Conservation (phyloP, 2,329 filamentous ascomycete genomes). For the Ramichloridium luteum region DNA sequence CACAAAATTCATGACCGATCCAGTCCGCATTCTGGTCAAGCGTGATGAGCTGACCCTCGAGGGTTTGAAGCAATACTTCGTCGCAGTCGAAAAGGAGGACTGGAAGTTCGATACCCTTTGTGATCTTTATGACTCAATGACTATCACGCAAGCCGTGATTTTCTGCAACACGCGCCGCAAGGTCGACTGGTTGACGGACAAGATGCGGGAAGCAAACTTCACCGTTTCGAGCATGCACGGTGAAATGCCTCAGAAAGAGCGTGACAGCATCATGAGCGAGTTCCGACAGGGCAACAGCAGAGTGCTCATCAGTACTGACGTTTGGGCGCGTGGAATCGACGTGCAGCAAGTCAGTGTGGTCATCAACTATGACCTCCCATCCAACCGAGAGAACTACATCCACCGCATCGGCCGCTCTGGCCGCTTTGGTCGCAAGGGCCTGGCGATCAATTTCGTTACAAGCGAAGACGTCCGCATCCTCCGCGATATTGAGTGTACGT, state of each 20-base stretch:
- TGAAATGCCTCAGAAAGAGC: conserved; percentile 96
- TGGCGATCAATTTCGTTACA: conserved; percentile 98
- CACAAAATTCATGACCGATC: conserved; percentile 99
- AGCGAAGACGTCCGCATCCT: conserved; percentile 96
- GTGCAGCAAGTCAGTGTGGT: conserved; percentile 96
- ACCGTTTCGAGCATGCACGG: conserved; percentile 98
- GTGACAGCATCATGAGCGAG: conserved; percentile 98
- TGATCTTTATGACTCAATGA: conserved; percentile 96
- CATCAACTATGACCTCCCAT: conserved; percentile 97
- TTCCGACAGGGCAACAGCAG: conserved; percentile 94
- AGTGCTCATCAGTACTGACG: conserved; percentile 92
- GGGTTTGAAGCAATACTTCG: conserved; percentile 97
- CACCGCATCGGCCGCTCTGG: conserved; percentile 94
- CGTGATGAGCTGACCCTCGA: conserved; percentile 97
- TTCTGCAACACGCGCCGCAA: conserved; percentile 99
- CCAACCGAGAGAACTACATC: conserved; percentile 99
- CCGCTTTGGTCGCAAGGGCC: conserved; percentile 93
- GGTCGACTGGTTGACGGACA: conserved; percentile 98
- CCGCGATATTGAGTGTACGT: conserved; percentile 83
- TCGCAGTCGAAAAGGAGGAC: conserved; percentile 97
- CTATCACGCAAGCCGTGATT: conserved; percentile 97
- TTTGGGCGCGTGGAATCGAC: conserved; percentile 96
- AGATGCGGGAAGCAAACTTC: conserved; percentile 98
- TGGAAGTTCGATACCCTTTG: conserved; percentile 99
- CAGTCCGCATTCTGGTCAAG: conserved; percentile 92